These are phyloP conservation scores for Gnomoniopsis sp. DNA, from an alignment of 2,329 filamentous ascomycete genomes.

Conservation along the genomic window DNA sequence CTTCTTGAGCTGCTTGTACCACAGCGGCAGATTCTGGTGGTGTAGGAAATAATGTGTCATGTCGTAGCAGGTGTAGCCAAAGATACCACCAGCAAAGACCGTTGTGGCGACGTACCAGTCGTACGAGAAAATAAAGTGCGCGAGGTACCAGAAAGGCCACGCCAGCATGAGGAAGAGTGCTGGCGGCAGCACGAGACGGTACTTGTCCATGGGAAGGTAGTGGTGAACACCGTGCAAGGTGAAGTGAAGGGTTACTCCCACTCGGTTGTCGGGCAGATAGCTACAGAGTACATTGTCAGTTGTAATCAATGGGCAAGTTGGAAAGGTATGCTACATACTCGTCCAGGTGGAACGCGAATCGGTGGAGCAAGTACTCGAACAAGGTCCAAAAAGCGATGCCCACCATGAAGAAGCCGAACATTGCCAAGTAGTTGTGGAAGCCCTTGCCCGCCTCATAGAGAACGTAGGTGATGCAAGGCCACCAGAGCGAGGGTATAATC, in stretches of 20 bases:
- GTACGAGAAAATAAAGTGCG: slow-evolving; percentile 76
- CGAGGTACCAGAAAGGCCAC: slow-evolving; percentile 86
- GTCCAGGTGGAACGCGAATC: slow-evolving; percentile 92
- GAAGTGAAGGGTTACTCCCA: slow-evolving; percentile 85
- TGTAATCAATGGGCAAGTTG: not conserved
- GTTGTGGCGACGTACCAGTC: slow-evolving; percentile 79
- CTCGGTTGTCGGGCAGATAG: slow-evolving; percentile 85
- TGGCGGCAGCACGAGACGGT: slow-evolving; percentile 95
- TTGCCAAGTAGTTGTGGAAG: slow-evolving; percentile 44
- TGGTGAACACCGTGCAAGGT: slow-evolving; percentile 95
- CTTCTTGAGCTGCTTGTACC: slow-evolving; percentile 92
- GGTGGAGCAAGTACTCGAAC: slow-evolving; percentile 83
- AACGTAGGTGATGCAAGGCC: slow-evolving; percentile 76
- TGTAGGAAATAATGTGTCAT: slow-evolving; percentile 98
- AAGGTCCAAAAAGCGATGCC: slow-evolving; percentile 84
- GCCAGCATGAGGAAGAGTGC: slow-evolving; percentile 81
- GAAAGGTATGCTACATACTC: slow-evolving; percentile 55
- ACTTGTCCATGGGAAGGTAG: slow-evolving; percentile 98
- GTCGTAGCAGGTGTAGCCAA: slow-evolving; percentile 95
- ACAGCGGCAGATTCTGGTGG: slow-evolving; percentile 84
- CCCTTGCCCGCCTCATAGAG: slow-evolving; percentile 62
- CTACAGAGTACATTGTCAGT: slow-evolving; percentile 40
- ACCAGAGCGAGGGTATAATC: slow-evolving; percentile 79
- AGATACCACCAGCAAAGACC: slow-evolving; percentile 85
- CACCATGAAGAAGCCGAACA: slow-evolving; percentile 61